phyloP scores from a whole-genome alignment of 192 early-diverging fungal species.

The Dissophora globulifera region DNA sequence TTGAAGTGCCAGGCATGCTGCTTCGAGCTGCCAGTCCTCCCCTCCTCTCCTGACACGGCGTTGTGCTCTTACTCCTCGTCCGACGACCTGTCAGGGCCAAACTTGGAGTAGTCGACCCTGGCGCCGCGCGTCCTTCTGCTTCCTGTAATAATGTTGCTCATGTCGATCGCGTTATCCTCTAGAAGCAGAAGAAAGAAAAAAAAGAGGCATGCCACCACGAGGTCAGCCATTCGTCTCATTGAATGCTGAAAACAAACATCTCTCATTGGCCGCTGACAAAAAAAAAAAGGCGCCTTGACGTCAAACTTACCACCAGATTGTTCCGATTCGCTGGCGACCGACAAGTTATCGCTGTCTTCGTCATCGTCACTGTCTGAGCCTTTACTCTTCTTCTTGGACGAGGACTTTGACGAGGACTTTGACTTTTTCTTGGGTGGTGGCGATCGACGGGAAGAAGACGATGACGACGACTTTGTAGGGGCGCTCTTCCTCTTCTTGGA shows the following conservation, averaged over 20 bases:
- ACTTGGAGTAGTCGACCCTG: conserved; percentile 78
- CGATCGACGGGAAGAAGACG: conserved; percentile 30
- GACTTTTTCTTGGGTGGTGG: conserved; percentile 51
- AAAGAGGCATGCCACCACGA: no score
- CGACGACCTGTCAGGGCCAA: conserved; percentile 66
- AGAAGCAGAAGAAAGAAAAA: background rate
- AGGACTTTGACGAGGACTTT: conserved; percentile 27
- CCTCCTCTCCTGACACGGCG: no score
- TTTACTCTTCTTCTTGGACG: conserved; percentile 36
- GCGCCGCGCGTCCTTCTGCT: conserved; percentile 74
- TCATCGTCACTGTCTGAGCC: conserved; percentile 39
- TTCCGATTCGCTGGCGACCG: conserved; percentile 46
- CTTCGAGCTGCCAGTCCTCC: no score
- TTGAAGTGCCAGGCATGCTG: no score
- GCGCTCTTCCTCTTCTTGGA: conserved; percentile 34
- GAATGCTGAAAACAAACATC: no score
- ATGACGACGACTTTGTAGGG: conserved; percentile 19
- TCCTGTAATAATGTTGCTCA: conserved; percentile 66
- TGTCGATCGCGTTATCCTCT: conserved; percentile 63
- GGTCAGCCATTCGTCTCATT: no score
- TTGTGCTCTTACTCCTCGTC: conserved; percentile 58
- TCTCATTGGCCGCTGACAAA: no score
- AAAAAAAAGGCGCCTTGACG: no score
- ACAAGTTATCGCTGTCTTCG: conserved; percentile 37
- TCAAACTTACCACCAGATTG: conserved; percentile 37